Evolutionary conservation across 129 eudicot species (phyloP).

Genomic region (Sambucus nigra): DNA sequence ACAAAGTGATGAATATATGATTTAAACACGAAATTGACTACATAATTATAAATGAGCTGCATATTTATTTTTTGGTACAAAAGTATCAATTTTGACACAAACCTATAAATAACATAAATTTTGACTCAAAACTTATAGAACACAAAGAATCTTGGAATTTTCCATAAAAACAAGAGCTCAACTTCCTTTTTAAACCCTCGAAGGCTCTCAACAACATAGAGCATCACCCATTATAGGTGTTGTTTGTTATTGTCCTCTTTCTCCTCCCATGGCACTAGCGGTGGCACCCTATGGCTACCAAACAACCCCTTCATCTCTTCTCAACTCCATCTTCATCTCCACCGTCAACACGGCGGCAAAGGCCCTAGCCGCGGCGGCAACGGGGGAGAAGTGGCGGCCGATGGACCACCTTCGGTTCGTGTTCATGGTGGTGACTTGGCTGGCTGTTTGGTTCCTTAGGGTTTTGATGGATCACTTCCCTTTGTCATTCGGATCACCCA

Average conservation of each 20-base stretch:
- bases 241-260: too few relatives aligned
- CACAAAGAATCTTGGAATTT: too few relatives aligned
- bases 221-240: neutral
- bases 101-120: too few relatives aligned
- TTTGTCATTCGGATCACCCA: neutral
- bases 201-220: neutral
- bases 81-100: too few relatives aligned
- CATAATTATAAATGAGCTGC: too few relatives aligned
- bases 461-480: conserved; percentile 20
- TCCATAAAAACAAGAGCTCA: too few relatives aligned
- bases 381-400: conserved; percentile 12
- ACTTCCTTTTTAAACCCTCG: too few relatives aligned
- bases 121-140: too few relatives aligned
- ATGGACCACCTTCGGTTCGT: conserved; percentile 21
- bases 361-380: conserved; percentile 11
- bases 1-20: too few relatives aligned
- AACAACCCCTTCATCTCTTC: conserved; percentile 11
- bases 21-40: too few relatives aligned
- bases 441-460: conserved; percentile 21
- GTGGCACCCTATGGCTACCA: conserved; percentile 9
- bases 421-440: conserved; percentile 26
- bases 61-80: too few relatives aligned
- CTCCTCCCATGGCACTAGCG: conserved; percentile 5
- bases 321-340: conserved; percentile 16
- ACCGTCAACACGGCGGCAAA: conserved; percentile 25